phyloP scores from a whole-genome alignment of 1,284 basidiomycete species.

The Neotropicomus parvogracilis region DNA sequence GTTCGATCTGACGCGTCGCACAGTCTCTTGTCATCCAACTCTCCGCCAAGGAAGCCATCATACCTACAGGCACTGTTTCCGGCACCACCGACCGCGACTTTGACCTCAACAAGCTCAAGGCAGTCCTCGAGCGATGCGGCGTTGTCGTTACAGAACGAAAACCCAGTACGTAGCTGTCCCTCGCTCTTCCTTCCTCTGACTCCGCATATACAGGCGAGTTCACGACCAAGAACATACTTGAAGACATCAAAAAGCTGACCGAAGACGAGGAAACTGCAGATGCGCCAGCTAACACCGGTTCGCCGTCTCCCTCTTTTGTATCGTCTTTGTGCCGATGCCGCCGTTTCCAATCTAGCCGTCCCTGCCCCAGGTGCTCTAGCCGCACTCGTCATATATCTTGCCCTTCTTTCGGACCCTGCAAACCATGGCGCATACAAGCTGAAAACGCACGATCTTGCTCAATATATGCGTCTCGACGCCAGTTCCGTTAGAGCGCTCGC shows the following conservation, averaged over 20 bases:
- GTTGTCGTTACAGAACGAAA: slow-evolving; percentile 90
- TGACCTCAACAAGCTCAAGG: slow-evolving; percentile 81
- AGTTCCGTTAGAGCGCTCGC: slow-evolving; percentile 91
- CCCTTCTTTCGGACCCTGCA: slow-evolving; percentile 75
- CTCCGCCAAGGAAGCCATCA: slow-evolving; percentile 90
- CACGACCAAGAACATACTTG: slow-evolving; percentile 73
- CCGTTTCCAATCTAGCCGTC: slow-evolving; percentile 22
- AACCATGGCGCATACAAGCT: slow-evolving; percentile 85
- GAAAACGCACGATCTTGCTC: slow-evolving; percentile 85
- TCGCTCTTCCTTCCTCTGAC: background rate
- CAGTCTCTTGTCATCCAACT: slow-evolving; percentile 95
- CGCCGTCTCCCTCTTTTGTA: background rate
- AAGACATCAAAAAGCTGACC: slow-evolving; percentile 77
- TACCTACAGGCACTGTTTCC: slow-evolving; percentile 63
- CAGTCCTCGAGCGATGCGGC: slow-evolving; percentile 85
- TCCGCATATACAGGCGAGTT: slow-evolving; percentile 67
- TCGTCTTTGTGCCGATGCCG: slow-evolving; percentile 22
- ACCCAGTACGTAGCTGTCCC: slow-evolving; percentile 52
- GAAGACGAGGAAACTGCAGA: slow-evolving; percentile 30
- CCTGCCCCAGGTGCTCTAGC: slow-evolving; percentile 56
- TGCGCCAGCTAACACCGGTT: slow-evolving; percentile 13
- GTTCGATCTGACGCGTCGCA: slow-evolving; percentile 3
- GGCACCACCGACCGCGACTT: slow-evolving; percentile 77
- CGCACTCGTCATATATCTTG: slow-evolving; percentile 82
- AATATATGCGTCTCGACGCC: slow-evolving; percentile 95